These are phyloP conservation scores for Amoebophrya sp. DNA, from an alignment of 169 alveolate species.

Conservation along the genomic window DNA sequence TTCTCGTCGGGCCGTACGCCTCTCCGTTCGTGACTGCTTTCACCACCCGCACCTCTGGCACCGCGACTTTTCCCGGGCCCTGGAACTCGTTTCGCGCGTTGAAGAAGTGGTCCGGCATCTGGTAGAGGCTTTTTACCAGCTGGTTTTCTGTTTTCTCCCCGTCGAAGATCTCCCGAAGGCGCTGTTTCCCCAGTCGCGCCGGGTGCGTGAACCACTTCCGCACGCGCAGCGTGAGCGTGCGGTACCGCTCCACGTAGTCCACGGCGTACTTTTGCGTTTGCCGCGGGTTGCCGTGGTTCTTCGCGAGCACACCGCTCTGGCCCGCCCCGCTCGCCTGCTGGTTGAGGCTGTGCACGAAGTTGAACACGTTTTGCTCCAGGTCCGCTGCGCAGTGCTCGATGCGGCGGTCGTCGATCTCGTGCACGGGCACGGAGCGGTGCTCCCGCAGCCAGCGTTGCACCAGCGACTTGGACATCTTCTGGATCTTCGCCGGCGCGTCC, in stretches of 20 bases:
- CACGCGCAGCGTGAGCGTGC: not conserved
- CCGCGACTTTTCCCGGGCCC: not conserved
- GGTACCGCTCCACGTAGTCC: not conserved
- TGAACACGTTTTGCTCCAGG: not conserved
- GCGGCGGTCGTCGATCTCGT: not conserved
- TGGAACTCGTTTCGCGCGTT: not conserved
- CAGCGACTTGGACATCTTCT: not conserved
- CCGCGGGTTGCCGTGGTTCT: not conserved
- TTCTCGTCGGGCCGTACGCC: no score
- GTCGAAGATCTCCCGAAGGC: not conserved
- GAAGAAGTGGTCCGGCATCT: not conserved
- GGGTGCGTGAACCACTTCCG: not conserved
- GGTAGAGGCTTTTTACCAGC: not conserved
- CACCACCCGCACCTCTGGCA: no score
- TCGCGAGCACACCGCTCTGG: not conserved
- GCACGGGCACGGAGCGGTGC: not conserved
- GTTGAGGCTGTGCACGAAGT: not conserved
- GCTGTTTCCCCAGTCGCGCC: not conserved
- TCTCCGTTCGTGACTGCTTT: no score
- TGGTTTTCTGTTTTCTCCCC: not conserved
- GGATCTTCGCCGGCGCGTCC: not conserved
- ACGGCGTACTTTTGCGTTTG: not conserved
- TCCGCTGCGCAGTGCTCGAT: not conserved
- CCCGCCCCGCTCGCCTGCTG: no score
- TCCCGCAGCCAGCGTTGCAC: not conserved